These are phyloP conservation scores for Mortierella sp. DNA, from an alignment of 371 early-diverging fungal species.

Conservation along the genomic window DNA sequence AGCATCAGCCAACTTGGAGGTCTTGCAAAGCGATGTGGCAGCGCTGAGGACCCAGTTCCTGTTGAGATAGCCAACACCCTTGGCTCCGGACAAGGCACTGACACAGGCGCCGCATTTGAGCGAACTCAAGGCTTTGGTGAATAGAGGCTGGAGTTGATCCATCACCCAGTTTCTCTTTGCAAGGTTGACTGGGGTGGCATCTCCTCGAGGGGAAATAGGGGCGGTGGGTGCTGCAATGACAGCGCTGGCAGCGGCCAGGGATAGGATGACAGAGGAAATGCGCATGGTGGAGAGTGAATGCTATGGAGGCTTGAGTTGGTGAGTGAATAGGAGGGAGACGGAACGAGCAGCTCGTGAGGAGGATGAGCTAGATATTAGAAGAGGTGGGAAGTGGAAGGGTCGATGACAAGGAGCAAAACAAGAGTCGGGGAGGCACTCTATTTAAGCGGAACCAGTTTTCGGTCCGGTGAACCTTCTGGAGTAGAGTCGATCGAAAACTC, in stretches of 20 bases:
- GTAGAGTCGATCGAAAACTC: too few species aligned
- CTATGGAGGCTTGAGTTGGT: not conserved
- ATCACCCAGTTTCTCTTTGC: not conserved
- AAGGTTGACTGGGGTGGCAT: not conserved
- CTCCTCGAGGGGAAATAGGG: not conserved
- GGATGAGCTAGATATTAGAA: too few species aligned
- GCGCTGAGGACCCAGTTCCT: conserved; percentile 12
- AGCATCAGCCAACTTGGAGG: not conserved
- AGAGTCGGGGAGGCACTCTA: too few species aligned
- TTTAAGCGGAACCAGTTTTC: too few species aligned
- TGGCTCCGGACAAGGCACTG: not conserved
- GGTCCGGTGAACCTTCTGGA: too few species aligned
- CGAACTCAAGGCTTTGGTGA: not conserved
- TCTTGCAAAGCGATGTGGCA: not conserved
- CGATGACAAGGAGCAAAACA: too few species aligned
- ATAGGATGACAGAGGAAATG: not conserved
- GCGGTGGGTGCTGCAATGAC: not conserved
- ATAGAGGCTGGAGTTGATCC: conserved; percentile 1
- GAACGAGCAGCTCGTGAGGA: too few species aligned
- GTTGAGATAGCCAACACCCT: conserved; percentile 3
- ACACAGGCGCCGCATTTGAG: conserved; percentile 5
- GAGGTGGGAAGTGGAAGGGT: too few species aligned
- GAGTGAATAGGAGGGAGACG: not conserved
- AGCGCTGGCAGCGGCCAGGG: not conserved
- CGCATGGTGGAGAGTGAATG: not conserved